A percentile compares a stretch with the other conserved stretches of the same genome.
Evolutionary conservation across 306 rosid genomes (phyloP).

Genomic region (Albizia julibrissin): DNA sequence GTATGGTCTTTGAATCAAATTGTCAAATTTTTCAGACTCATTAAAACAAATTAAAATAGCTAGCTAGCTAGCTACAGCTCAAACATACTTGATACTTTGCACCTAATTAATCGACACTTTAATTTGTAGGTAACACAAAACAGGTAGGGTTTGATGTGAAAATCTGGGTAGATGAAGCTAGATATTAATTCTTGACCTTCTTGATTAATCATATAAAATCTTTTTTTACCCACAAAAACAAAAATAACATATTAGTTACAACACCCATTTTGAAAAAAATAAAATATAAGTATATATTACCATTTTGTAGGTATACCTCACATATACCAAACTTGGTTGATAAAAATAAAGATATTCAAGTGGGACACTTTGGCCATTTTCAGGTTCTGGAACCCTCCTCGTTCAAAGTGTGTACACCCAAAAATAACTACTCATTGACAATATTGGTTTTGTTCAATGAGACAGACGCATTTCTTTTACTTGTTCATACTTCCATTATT

Average conservation of each 20-base stretch:
- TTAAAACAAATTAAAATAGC: background rate
- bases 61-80: background rate
- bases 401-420: background rate
- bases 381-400: background rate
- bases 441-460: background rate
- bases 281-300: background rate
- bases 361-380: background rate
- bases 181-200: background rate
- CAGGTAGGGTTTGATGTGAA: background rate
- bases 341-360: background rate
- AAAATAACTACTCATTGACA: background rate
- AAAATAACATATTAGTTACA: slow-evolving; percentile 4
- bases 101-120: no score
- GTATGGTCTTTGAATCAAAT: no score
- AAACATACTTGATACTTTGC: background rate
- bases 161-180: background rate
- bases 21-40: no score
- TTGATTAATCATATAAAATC: background rate
- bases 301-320: background rate
- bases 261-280: background rate
- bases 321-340: background rate
- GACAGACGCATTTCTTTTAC: background rate
- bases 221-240: background rate
- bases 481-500: background rate
- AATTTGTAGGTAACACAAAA: background rate